Base-by-base conservation (phyloP, 768 basidiomycete species). In the Rhodotorula toruloides region DNA sequence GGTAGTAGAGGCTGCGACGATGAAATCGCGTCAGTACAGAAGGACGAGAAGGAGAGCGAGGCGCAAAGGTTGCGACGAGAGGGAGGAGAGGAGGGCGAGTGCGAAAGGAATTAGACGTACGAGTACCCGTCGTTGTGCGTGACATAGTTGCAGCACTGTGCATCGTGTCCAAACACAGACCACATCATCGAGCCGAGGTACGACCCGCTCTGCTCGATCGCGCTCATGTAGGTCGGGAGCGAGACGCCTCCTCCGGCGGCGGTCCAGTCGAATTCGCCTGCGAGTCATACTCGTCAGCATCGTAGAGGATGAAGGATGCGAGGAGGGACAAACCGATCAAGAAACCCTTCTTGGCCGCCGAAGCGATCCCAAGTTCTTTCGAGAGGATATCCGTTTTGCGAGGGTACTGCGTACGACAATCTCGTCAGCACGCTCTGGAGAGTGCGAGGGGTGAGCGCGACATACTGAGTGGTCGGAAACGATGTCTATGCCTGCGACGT, bases 191-290 rank as follows among this genome's bases (percentile, higher is more conserved):
- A 58, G 31, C 67, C 67, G 10, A 58, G 29, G 27, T 58, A 60
- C 10, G 36, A 12, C 10, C 27, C 27, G 29, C 22, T 21, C 4
- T n/a, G n/a, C 50, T 69, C 68, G 39, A 69, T 25, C 8, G 40
- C 43, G 14, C 54, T 21, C 37, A 65, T 36, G 39, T 61, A 69
- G 27, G 32, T 39, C 21, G 47, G 54, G 12, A 69, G 25, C 19
- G 63, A 36, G 19, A 43, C 43, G 8, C 49, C 59, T 0, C 55
- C 54, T 5, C 47, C 52, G 3, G 17, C 40, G 14, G 46, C 49
- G 14, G 59, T 61, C 68, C 68, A 69, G 46, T 69, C 68, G 42
- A 29, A 65, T 52, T 69, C 63, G n/a, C n/a, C n/a, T 52, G 31
- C 13, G 21, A 8, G 44, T 34, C 8, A 25, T 5, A 32, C 12